Evolutionary conservation across 225 moss, liverwort and hornwort genomes (phyloP).

Genomic region (Antitrichia curtipendula): DNA sequence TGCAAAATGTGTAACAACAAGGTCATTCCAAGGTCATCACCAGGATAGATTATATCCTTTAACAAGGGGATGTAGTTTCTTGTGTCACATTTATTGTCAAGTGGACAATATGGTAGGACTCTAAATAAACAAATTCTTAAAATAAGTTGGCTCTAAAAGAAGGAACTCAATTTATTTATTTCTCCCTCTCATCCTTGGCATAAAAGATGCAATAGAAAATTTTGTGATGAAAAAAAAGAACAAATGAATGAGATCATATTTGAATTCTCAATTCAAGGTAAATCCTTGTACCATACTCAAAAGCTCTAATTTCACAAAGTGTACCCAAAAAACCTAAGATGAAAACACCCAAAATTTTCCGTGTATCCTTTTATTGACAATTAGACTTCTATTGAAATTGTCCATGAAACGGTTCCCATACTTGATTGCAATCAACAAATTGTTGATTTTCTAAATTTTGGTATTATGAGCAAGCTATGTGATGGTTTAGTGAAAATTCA

Average conservation of each 20-base stretch:
- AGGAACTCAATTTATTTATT: accelerated
- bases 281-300: background rate
- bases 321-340: accelerated
- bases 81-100: accelerated
- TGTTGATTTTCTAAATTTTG: accelerated
- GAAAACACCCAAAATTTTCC: accelerated
- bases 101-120: accelerated
- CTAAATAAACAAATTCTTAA: accelerated
- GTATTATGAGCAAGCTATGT: too few species aligned
- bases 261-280: background rate
- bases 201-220: background rate
- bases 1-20: accelerated
- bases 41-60: accelerated
- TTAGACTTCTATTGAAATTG: background rate
- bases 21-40: background rate
- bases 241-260: background rate
- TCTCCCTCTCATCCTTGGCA: accelerated
- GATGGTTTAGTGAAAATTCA: background rate
- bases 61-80: background rate
- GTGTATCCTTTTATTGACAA: accelerated
- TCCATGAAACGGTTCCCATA: background rate
- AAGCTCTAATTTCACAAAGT: accelerated
- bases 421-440: accelerated
- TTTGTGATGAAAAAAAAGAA: background rate
- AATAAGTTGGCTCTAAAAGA: background rate